A percentile compares a stretch with the other conserved stretches of the same genome.
These are phyloP conservation scores for Anethum foeniculum DNA, from an alignment of 140 eudicot species.

Conservation along the genomic window DNA sequence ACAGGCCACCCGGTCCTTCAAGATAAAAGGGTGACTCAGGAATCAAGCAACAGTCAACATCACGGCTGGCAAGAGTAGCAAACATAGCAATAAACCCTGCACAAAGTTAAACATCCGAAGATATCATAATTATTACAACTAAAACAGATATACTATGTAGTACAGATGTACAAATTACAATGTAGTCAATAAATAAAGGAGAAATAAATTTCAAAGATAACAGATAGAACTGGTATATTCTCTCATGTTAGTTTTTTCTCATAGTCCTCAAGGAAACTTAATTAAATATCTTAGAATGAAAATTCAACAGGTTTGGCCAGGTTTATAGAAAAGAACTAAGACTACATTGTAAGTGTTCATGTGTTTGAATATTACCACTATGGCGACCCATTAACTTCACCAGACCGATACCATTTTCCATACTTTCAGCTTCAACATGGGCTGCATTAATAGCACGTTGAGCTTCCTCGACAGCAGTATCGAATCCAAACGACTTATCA, in stretches of 20 bases:
- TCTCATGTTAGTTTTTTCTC: background rate
- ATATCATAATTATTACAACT: background rate
- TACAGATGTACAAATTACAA: background rate
- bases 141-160: background rate
- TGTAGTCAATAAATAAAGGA: background rate
- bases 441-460: slow-evolving; percentile 97
- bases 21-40: slow-evolving; percentile 96
- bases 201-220: background rate
- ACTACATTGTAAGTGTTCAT: background rate
- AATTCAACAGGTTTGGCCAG: background rate
- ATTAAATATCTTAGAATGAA: background rate
- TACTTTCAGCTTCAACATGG: slow-evolving; percentile 88
- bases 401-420: slow-evolving; percentile 86
- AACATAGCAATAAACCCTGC: slow-evolving; percentile 95
- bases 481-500: slow-evolving; percentile 92
- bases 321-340: background rate
- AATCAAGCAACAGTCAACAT: slow-evolving; percentile 92
- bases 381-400: slow-evolving; percentile 96
- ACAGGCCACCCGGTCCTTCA: slow-evolving; percentile 90
- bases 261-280: background rate
- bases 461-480: slow-evolving; percentile 98
- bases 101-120: background rate
- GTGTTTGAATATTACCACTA: slow-evolving; percentile 51
- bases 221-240: background rate
- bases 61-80: slow-evolving; percentile 95